Conservation (phyloP, 1,284 basidiomycete species). For the Rhizoctonia solani region DNA sequence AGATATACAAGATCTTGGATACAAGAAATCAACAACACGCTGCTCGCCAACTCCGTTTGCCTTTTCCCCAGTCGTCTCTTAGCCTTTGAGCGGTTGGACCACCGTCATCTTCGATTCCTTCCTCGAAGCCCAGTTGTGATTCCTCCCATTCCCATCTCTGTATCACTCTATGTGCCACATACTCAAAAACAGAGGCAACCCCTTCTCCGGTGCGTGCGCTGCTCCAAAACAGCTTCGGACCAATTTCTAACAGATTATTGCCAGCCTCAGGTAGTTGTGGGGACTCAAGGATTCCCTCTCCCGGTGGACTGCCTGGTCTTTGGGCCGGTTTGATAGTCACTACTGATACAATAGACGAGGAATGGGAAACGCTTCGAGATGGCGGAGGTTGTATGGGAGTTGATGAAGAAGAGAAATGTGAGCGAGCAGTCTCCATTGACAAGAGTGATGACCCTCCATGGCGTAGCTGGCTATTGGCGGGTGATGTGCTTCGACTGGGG, state of each 20-base stretch:
- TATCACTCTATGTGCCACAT: conserved; percentile 63
- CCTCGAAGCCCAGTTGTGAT: conserved; percentile 15
- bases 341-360: conserved; percentile 3
- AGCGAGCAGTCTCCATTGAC: conserved; percentile 40
- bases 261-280: conserved; percentile 37
- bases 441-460: conserved; percentile 39
- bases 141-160: conserved; percentile 66
- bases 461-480: conserved; percentile 41
- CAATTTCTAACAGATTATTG: conserved; percentile 38
- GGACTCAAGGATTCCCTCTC: conserved; percentile 38
- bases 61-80: conserved; percentile 23
- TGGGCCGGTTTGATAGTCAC: conserved; percentile 38
- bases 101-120: conserved; percentile 3
- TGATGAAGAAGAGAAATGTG: conserved; percentile 34
- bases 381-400: conserved; percentile 13
- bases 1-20: neutral
- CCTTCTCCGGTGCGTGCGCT: conserved; percentile 74
- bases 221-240: conserved; percentile 68
- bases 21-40: conserved; percentile 19
- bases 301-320: conserved; percentile 40
- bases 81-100: conserved; percentile 20
- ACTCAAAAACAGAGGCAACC: conserved; percentile 69
- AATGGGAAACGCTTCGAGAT: conserved; percentile 24
- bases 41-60: conserved; percentile 11
- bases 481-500: conserved; percentile 40